Evolutionary conservation across 495 filamentous ascomycete species (phyloP), one percentile per base, ranked within the genome.

Genomic region (Penicillium macrosclerotiorum): DNA sequence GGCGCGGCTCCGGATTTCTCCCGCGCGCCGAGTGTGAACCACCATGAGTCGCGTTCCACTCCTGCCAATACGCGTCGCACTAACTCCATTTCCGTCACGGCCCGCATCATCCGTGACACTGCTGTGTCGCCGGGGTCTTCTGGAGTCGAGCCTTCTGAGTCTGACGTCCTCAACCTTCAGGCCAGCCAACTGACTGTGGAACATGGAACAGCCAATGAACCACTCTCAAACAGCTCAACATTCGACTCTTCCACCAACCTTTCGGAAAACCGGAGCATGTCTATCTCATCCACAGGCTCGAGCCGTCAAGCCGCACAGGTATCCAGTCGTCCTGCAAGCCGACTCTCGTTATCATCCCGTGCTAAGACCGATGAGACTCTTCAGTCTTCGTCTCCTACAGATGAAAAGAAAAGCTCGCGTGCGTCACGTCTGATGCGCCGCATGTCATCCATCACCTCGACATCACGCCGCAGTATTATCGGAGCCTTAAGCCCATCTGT

Each of bases 401-500:
- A 80, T 20, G 81, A 83, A 8, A 88, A 86, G 73, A 85, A 79
- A 51, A 72, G 79, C 57, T 78, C 84, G 60, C 72, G 82, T 35
- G 73, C 86, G 24, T 85, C 81, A 45, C 83, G 89, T 18, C 76
- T 95, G 30, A 83, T 96, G 60, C 83, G 87, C 32, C 83, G 89
- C 13, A 83, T 96, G 71, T 90, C 86, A 24, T 84, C 79, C 40
- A 75, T 90, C 12, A 80, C 75, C 23, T 72, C 79, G 0, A 72
- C 65, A 41, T 77, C 79, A 17, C 80, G 84, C 34, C 85, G 85
- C 60, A 84, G 73, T 55, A 57, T 78, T 7, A 65, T 75, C 7
- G 75, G 78, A 18, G 67, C 72, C 2, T 76, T 85, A 45, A 76
- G 67, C 51, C 64, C 74, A 5, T 72, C 77, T 1, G 74, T 85